Conservation (phyloP, 495 filamentous ascomycete species). For the Pseudomonodictys pantanalensis region DNA sequence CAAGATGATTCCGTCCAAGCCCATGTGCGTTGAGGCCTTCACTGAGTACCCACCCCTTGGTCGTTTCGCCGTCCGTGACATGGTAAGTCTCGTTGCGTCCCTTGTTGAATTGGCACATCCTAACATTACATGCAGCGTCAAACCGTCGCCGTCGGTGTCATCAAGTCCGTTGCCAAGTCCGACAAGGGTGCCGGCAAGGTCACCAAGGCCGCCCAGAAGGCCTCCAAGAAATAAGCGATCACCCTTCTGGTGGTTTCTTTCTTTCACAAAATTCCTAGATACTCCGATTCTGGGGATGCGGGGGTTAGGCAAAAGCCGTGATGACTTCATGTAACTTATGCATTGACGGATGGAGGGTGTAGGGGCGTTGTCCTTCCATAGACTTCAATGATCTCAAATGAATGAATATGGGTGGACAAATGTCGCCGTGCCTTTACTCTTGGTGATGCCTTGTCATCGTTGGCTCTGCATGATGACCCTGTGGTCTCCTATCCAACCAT, state of each 20-base stretch:
- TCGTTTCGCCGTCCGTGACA: constrained; percentile 94
- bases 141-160: constrained; percentile 96
- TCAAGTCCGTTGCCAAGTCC: constrained; percentile 78
- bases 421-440: neutral
- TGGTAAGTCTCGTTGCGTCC: constrained; percentile 33
- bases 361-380: constrained; percentile 35
- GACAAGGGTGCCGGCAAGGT: constrained; percentile 69
- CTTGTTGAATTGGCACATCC: neutral
- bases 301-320: constrained; percentile 22
- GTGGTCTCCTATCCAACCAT: neutral
- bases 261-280: constrained; percentile 4
- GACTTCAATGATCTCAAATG: constrained; percentile 33
- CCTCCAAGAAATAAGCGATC: constrained; percentile 59
- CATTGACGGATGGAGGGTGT: constrained; percentile 28
- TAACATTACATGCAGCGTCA: constrained; percentile 51
- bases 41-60: constrained; percentile 98
- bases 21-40: constrained; percentile 99
- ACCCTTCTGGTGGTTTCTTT: constrained; percentile 8
- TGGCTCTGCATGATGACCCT: neutral
- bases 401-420: constrained; percentile 36
- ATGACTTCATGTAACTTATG: constrained; percentile 23
- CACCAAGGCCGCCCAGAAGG: constrained; percentile 70
- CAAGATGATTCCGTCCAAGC: constrained; percentile 99
- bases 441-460: neutral
- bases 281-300: constrained; percentile 24